Base-by-base conservation (phyloP, 2,329 filamentous ascomycete genomes). In the Hymenoscyphus repandus region DNA sequence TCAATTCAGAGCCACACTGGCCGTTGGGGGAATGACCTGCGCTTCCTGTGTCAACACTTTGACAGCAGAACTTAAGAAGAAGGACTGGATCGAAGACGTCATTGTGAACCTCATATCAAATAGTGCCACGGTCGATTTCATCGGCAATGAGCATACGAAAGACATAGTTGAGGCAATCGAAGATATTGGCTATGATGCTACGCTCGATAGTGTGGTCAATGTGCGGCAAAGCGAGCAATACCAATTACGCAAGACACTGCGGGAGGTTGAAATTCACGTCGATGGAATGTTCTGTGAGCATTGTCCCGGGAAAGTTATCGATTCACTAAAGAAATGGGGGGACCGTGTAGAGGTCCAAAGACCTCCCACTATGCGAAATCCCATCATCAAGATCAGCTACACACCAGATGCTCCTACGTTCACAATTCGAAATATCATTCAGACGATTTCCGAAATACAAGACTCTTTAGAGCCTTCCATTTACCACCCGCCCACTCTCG, bases 401-500 rank as follows among this genome's bases (percentile, higher is more conserved):
- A 72, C 72, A 0, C 89, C 91, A 0, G 66, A 78, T 1, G 74
- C 82, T 3, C 87, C 89, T 0, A 64, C 60, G 1, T 80, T 95
- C 61, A 95, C 88, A 0, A 79, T 95, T 57, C 80, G 92, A 44
- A 77, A 80, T 6, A 88, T 96, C 38, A 72, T 95, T 11, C 70
- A 74, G 11, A 76, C 80, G 1, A 86, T 96, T 45, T 74, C 81
- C 49, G 75, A 76, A 5, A 75, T 80, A 5, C 86, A 95, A 60
- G 70, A 77, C 1, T 78, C 74, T 0, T 86, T 96, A 54, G 72
- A 71, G 22, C 80, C 85, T 1, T 82, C 78, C 1, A 79, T 96
- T 11, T 85, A 90, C 64, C 88, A 92, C 56, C 85, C 88, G 0
- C 88, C 87, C 0, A 90, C 85, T 0, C 77, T 96, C 4, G 91